phyloP scores from a whole-genome alignment of 805 yeast genomes.

The Ogataea thermomethanolica region DNA sequence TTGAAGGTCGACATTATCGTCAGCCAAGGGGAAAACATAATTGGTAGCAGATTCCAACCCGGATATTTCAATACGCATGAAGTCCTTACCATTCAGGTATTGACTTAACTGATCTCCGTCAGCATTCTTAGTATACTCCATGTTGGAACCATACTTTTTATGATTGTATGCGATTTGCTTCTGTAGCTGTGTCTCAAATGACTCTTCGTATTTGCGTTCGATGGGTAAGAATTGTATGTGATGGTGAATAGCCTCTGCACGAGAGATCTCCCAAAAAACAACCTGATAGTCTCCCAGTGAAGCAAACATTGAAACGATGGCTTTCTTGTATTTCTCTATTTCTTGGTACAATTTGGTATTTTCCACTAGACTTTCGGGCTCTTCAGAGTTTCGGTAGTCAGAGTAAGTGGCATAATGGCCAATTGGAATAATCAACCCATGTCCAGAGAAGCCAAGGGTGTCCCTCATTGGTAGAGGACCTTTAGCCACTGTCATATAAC shows the following conservation, averaged over 20 bases:
- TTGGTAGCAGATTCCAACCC: conserved; percentile 16
- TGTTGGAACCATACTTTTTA: conserved; percentile 5
- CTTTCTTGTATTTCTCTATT: conserved; percentile 41
- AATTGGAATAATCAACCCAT: conserved; percentile 76
- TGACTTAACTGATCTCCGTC: conserved; percentile 21
- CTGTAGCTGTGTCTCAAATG: conserved; percentile 41
- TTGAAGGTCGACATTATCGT: conserved; percentile 58
- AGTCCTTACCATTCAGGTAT: conserved; percentile 34
- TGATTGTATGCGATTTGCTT: conserved; percentile 9
- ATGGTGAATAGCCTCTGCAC: conserved; percentile 63
- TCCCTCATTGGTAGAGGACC: conserved; percentile 71
- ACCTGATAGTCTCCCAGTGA: conserved; percentile 41
- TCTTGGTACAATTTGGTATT: conserved; percentile 42
- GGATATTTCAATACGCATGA: conserved; percentile 33
- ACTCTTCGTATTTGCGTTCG: conserved; percentile 34
- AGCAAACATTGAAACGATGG: conserved; percentile 48
- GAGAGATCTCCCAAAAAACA: conserved; percentile 68
- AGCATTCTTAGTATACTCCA: conserved; percentile 10
- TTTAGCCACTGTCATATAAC: conserved; percentile 75
- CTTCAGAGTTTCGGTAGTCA: conserved; percentile 26
- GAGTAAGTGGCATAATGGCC: conserved; percentile 55
- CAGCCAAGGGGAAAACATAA: conserved; percentile 29
- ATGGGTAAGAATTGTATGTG: conserved; percentile 79
- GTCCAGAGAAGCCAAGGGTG: conserved; percentile 64
- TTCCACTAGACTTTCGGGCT: conserved; percentile 22